These are phyloP conservation scores for Omphalotus olearius DNA, from an alignment of 1,284 basidiomycete species.

Conservation along the genomic window DNA sequence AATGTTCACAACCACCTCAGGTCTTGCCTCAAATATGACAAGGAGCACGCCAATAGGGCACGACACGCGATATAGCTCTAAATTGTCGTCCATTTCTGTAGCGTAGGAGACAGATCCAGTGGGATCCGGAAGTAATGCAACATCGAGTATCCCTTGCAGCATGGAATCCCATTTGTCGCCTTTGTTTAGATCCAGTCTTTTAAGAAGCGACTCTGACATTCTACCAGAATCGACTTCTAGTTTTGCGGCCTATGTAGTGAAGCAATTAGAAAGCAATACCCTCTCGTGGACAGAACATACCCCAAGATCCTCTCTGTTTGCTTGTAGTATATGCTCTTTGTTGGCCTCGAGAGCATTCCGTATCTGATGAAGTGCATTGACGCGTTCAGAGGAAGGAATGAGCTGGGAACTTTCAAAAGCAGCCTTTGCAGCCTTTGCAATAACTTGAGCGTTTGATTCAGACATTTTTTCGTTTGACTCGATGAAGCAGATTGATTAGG, in stretches of 20 bases:
- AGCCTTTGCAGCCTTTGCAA: conserved; percentile 74
- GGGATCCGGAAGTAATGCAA: conserved; percentile 83
- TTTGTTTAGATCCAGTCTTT: conserved; percentile 81
- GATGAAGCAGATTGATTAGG: background rate
- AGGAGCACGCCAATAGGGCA: conserved; percentile 97
- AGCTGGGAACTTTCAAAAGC: conserved; percentile 88
- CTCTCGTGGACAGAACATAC: conserved; percentile 32
- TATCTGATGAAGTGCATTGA: conserved; percentile 71
- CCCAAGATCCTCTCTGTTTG: conserved; percentile 79
- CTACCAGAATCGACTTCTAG: conserved; percentile 76
- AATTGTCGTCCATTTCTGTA: conserved; percentile 76
- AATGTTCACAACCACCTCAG: conserved; percentile 98
- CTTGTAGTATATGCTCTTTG: conserved; percentile 69
- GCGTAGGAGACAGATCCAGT: conserved; percentile 88
- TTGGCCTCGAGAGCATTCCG: conserved; percentile 57
- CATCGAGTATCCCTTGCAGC: conserved; percentile 87
- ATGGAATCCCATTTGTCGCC: conserved; percentile 93
- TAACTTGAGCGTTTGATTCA: conserved; percentile 33
- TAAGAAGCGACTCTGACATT: conserved; percentile 80
- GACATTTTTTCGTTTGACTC: conserved; percentile 13
- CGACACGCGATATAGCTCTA: conserved; percentile 91
- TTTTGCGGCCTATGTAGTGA: conserved; percentile 59
- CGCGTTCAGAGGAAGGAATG: conserved; percentile 61
- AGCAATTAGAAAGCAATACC: conserved; percentile 1
- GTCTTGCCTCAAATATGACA: conserved; percentile 97